A percentile compares a stretch with the other conserved stretches of the same genome.
Evolutionary conservation across 805 yeast genomes (phyloP).

Genomic region (Candida schatavii): DNA sequence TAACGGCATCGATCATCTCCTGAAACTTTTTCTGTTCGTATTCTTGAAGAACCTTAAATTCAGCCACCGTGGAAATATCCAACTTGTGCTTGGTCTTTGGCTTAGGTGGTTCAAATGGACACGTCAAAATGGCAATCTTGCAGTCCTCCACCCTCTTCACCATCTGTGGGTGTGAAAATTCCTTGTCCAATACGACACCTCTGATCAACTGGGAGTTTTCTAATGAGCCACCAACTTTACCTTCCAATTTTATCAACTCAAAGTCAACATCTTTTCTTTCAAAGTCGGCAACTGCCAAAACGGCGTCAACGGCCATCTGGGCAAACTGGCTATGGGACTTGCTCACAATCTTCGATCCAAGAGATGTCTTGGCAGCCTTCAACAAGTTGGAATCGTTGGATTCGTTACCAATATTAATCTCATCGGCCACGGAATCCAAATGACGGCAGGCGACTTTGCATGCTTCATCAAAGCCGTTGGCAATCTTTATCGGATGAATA

Average conservation of each 20-base stretch:
- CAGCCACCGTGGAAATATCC: slow-evolving; percentile 91
- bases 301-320: slow-evolving; percentile 95
- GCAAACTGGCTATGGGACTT: slow-evolving; percentile 93
- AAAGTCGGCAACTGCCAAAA: slow-evolving; percentile 85
- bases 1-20: slow-evolving; percentile 85
- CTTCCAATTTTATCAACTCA: slow-evolving; percentile 92
- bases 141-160: slow-evolving; percentile 76
- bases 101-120: slow-evolving; percentile 99
- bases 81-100: slow-evolving; percentile 98
- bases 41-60: slow-evolving; percentile 82
- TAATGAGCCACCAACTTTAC: slow-evolving; percentile 91
- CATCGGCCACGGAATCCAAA: slow-evolving; percentile 74
- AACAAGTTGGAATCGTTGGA: slow-evolving; percentile 57
- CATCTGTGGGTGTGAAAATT: slow-evolving; percentile 98
- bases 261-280: slow-evolving; percentile 95
- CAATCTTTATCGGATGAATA: slow-evolving; percentile 94
- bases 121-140: slow-evolving; percentile 90
- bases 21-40: slow-evolving; percentile 89
- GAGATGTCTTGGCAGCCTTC: slow-evolving; percentile 90
- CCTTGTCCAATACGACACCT: slow-evolving; percentile 94
- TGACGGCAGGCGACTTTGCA: slow-evolving; percentile 83
- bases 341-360: slow-evolving; percentile 94
- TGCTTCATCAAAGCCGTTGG: slow-evolving; percentile 96
- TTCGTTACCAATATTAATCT: slow-evolving; percentile 49
- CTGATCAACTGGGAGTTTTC: slow-evolving; percentile 80